A percentile compares a stretch with the other conserved stretches of the same genome.
phyloP scores from a whole-genome alignment of 2,329 filamentous ascomycete species.

The Cucurbitaria berberidis region DNA sequence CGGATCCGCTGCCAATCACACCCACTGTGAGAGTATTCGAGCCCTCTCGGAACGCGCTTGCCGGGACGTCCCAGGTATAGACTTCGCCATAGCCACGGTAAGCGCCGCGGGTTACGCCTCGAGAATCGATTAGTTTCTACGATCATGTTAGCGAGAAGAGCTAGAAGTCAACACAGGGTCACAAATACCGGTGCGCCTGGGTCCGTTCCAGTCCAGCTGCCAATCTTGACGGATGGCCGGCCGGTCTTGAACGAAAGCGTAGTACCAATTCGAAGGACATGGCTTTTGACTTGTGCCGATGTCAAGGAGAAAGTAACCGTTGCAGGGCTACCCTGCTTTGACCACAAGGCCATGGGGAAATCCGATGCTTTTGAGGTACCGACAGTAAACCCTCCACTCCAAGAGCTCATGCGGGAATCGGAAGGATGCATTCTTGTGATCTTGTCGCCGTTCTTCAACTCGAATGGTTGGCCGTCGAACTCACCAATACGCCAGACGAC shows the following conservation, averaged over 20 bases:
- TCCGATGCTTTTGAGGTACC: constrained; percentile 22
- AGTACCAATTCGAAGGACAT: constrained; percentile 29
- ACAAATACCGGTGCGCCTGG: constrained; percentile 29
- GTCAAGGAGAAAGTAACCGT: constrained; percentile 26
- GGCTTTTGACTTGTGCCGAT: constrained; percentile 24
- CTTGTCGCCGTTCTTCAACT: constrained; percentile 34
- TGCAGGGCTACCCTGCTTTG: constrained; percentile 21
- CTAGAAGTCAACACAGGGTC: background rate
- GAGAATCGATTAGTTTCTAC: constrained; percentile 29
- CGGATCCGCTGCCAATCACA: constrained; percentile 26
- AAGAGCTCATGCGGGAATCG: constrained; percentile 24
- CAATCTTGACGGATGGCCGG: constrained; percentile 28
- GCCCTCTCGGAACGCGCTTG: constrained; percentile 26
- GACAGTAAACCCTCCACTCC: constrained; percentile 23
- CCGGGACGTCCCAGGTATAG: constrained; percentile 30
- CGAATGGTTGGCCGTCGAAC: constrained; percentile 30
- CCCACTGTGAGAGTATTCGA: constrained; percentile 26
- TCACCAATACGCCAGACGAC: constrained; percentile 30
- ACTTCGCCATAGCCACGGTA: constrained; percentile 32
- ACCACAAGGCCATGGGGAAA: constrained; percentile 31
- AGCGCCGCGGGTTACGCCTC: constrained; percentile 28
- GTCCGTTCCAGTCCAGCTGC: constrained; percentile 29
- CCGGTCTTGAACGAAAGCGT: constrained; percentile 32
- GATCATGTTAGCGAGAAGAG: background rate
- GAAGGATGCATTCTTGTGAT: constrained; percentile 33